Evolutionary conservation across 108 stramenopile genomes (phyloP).

Genomic region (Pseudonitzschia delicatissima): DNA sequence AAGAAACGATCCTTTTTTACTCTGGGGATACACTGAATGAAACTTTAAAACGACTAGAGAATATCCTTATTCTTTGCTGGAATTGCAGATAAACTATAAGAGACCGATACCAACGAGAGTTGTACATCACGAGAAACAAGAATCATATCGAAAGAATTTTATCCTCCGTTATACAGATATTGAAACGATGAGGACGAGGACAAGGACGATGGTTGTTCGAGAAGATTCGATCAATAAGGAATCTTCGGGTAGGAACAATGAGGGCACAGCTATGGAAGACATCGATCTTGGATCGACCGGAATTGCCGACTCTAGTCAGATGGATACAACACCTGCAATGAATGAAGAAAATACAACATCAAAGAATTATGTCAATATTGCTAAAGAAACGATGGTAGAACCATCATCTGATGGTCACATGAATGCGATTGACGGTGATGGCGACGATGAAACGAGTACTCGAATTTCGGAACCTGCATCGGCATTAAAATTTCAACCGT

Average conservation of each 20-base stretch:
- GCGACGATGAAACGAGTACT: background rate
- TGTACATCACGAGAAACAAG: too few relatives aligned
- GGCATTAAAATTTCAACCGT: conserved; percentile 16
- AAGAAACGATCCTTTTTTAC: too few relatives aligned
- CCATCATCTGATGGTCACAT: background rate
- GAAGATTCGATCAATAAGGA: background rate
- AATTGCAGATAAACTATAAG: too few relatives aligned
- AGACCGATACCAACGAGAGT: too few relatives aligned
- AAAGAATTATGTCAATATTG: background rate
- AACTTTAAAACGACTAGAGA: too few relatives aligned
- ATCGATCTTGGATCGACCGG: background rate
- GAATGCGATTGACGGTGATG: conserved; percentile 1
- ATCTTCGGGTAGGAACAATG: background rate
- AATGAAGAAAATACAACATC: background rate
- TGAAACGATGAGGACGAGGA: conserved; percentile 1
- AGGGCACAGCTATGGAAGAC: background rate
- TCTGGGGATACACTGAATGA: too few relatives aligned
- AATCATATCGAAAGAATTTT: too few relatives aligned
- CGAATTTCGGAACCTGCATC: conserved; percentile 8
- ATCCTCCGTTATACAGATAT: too few relatives aligned
- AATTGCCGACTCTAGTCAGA: background rate
- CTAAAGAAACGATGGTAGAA: background rate
- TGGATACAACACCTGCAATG: background rate
- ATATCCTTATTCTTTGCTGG: too few relatives aligned
- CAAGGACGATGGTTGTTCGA: conserved; percentile 1